Conservation (phyloP, 2,329 filamentous ascomycete genomes). For the Alternaria postmessia region DNA sequence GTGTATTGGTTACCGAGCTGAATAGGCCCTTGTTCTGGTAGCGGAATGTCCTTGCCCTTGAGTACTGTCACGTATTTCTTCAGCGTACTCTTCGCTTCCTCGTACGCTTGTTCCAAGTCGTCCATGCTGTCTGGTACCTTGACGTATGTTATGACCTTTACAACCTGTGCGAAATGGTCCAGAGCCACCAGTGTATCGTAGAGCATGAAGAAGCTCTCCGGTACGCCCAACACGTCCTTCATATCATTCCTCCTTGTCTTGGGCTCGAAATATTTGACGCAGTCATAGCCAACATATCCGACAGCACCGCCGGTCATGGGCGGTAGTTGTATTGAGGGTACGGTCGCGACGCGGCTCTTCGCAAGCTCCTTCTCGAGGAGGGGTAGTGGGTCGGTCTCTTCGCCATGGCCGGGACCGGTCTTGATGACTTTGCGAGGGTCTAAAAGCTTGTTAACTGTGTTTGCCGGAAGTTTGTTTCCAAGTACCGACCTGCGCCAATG, state of each 20-base stretch:
- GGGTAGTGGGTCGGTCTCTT: constrained; percentile 83
- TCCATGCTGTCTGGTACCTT: constrained; percentile 64
- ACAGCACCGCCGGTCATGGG: constrained; percentile 91
- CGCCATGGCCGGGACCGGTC: constrained; percentile 87
- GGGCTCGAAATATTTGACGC: constrained; percentile 96
- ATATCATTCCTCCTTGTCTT: constrained; percentile 88
- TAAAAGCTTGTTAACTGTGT: constrained; percentile 30
- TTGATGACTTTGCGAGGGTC: constrained; percentile 79
- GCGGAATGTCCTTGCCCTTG: constrained; percentile 74
- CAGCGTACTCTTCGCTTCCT: constrained; percentile 70
- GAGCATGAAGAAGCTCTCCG: constrained; percentile 96
- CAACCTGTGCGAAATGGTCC: constrained; percentile 90
- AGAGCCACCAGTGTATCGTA: constrained; percentile 95
- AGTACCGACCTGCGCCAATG: constrained; percentile 74
- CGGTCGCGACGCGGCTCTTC: constrained; percentile 78
- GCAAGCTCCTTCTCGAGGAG: constrained; percentile 81
- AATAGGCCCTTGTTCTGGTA: constrained; percentile 80
- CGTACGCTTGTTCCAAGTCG: constrained; percentile 73
- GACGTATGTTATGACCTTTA: constrained; percentile 94
- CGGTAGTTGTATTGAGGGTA: constrained; percentile 83
- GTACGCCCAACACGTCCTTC: constrained; percentile 86
- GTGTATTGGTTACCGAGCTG: constrained; percentile 78
- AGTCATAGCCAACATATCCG: constrained; percentile 97
- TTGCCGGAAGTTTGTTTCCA: constrained; percentile 1
- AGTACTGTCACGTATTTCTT: constrained; percentile 74